Base-by-base conservation (phyloP, 1,284 basidiomycete species). In the Trichosporon faecale region DNA sequence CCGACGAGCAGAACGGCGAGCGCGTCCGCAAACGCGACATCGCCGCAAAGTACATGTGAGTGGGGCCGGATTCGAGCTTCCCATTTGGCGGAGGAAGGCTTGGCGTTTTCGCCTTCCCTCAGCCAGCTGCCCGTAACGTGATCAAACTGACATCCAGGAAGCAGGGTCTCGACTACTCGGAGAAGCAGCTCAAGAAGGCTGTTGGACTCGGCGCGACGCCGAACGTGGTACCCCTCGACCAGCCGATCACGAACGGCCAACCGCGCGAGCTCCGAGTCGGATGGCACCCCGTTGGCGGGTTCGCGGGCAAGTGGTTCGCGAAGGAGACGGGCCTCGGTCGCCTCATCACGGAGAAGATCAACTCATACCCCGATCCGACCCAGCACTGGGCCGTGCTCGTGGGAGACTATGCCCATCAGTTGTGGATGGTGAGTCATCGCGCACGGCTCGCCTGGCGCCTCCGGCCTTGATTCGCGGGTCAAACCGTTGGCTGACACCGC, bases 381-480 rank as follows among this genome's bases (percentile, higher is more conserved):
- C 72, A 73, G 40, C 72, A 73, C 44, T 73, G 72, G 72, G 72
- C 67, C 52, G 69, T 73, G 18, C 61, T 73, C 7, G 69, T 73
- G 2, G 72, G 72, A 25, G 72, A 69, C 2, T 73, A 70, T 29
- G 72, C 61, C 37, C 72, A 73, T 37, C 72, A 73, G 66, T 67
- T 73, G 25, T 73, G 72, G 72, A 73, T 73, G 72, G 72, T 73
- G 72, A 65, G 72, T 69, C 57, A 21, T 23, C 2, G 23, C 49
- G 40, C 40, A 44, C 40, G 40, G 40, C 18, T 18, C 40, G 16
- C 40, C 8, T 7, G 18, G 16, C 33, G 4, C 5, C 33, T 9
- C 5, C 9, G 33, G 33, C 9, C 5, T 5, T 33, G 33, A 5
- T 33, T 9, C 33, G 33, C n/a, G n/a, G n/a, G n/a, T n/a, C n/a